Evolutionary conservation across 331 rosid genomes (phyloP), one percentile per base, ranked within the genome.

Genomic region (Quercus tomentella): DNA sequence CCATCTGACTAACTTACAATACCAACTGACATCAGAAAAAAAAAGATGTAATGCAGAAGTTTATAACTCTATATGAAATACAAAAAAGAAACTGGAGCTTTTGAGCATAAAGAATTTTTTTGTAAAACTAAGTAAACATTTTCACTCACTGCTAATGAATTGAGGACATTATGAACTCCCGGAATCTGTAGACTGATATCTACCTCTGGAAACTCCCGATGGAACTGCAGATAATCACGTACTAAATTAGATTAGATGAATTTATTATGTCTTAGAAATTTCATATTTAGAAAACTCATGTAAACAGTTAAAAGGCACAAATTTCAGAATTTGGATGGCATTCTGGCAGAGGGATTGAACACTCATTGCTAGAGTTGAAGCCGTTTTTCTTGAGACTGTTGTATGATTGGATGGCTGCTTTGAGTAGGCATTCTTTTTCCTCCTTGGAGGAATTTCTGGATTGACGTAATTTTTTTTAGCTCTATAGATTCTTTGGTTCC

Each of bases 81-180:
- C 26, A 60, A 15, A 60, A 60, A 22, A 60, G 33, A 60, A 26
- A 60, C 15, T 9, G 66, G 17, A 60, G 15, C 66, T 60, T 60
- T 8, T 60, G 66, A 60, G 25, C 2, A 11, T 60, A 17, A 41
- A 6, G 33, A 49, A 3, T 49, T 49, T 49, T 49, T 49, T 14
- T 49, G 16, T 20, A 56, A 20, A 69, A 57, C 43, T 43, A 14
- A 23, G 37, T n/a, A 41, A 51, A 20, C 11, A 49, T 26, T 37
- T 43, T 18, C 10, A 72, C 87, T 80, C 56, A 84, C 84, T n/a
- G 82, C 84, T 49, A 80, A 52, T 22, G 87, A 84, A 72, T 80
- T 84, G 73, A 84, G 80, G 56, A 84, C 79, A 31, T 84, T 84
- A 67, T 84, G 80, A 80, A 72, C 58, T 43, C 82, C 84, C 2